Evolutionary conservation across 1,284 basidiomycete genomes (phyloP).

Genomic region (Fomes fomentarius): DNA sequence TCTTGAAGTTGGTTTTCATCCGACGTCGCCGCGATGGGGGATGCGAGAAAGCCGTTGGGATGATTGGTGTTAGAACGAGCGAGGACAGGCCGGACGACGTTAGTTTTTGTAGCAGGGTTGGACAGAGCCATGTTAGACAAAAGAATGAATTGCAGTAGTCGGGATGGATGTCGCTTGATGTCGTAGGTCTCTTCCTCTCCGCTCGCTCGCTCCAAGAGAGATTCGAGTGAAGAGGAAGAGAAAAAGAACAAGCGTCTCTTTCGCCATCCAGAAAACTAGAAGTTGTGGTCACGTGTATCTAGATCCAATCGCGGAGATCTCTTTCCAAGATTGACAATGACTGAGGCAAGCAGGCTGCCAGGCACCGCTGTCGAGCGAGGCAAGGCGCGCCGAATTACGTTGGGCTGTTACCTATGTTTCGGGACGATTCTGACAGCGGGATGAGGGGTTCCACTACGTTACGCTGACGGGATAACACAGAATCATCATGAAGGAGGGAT

Average conservation of each 20-base stretch:
- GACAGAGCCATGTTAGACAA: slow-evolving; percentile 35
- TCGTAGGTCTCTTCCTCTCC: slow-evolving; percentile 56
- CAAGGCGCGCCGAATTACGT: no score
- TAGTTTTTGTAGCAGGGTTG: slow-evolving; percentile 30
- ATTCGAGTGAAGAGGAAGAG: slow-evolving; percentile 50
- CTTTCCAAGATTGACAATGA: no score
- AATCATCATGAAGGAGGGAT: no score
- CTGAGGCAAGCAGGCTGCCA: no score
- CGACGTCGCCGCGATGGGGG: slow-evolving; percentile 55
- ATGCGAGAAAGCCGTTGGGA: slow-evolving; percentile 46
- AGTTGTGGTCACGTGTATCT: slow-evolving; percentile 8
- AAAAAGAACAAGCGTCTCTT: slow-evolving; percentile 34
- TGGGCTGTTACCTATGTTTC: no score
- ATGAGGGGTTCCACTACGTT: no score
- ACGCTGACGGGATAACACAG: no score
- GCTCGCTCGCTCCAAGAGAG: slow-evolving; percentile 39
- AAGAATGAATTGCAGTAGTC: slow-evolving; percentile 28
- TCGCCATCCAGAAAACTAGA: slow-evolving; percentile 5
- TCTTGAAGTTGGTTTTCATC: slow-evolving; percentile 40
- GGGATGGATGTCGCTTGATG: slow-evolving; percentile 6
- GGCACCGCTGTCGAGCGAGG: no score
- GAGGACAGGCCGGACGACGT: slow-evolving; percentile 47
- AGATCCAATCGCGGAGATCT: slow-evolving; percentile 8
- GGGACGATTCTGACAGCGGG: no score
- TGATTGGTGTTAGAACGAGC: slow-evolving; percentile 49